These are phyloP conservation scores for Lentinus tigrinus DNA, from an alignment of 768 basidiomycete species.

Conservation along the genomic window DNA sequence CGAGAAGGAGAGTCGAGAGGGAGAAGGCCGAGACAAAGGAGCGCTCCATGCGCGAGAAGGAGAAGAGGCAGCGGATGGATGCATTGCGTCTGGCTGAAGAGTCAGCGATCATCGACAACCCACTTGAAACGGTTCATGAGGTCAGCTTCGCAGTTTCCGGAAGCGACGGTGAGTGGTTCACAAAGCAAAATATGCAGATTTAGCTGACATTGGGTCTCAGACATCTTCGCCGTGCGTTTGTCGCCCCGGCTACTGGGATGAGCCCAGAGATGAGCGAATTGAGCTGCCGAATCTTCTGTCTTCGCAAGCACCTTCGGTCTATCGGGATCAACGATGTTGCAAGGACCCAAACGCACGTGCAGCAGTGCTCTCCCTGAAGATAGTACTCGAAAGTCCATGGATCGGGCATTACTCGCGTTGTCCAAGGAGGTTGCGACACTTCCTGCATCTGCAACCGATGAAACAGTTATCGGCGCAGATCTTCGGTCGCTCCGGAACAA, in stretches of 20 bases:
- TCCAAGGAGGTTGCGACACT: constrained; percentile 45
- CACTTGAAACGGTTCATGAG: constrained; percentile 14
- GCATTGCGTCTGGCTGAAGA: constrained; percentile 2
- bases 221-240: constrained; percentile 55
- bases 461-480: constrained; percentile 50
- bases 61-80: constrained; percentile 20
- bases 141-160: constrained; percentile 4
- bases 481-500: constrained; percentile 61
- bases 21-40: no score
- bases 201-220: constrained; percentile 30
- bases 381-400: constrained; percentile 49
- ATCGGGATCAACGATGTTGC: constrained; percentile 58
- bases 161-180: constrained; percentile 13
- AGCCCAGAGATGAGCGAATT: constrained; percentile 44
- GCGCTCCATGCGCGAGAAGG: constrained; percentile 12
- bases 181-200: neutral
- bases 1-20: constrained; percentile 20
- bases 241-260: constrained; percentile 30
- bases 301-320: constrained; percentile 61
- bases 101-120: neutral
- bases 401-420: constrained; percentile 44
- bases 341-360: constrained; percentile 37
- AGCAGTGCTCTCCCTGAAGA: constrained; percentile 48
- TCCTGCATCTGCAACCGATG: constrained; percentile 38
- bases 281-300: constrained; percentile 46